Conservation (phyloP, 768 basidiomycete species). For the Mrakia gelida region DNA sequence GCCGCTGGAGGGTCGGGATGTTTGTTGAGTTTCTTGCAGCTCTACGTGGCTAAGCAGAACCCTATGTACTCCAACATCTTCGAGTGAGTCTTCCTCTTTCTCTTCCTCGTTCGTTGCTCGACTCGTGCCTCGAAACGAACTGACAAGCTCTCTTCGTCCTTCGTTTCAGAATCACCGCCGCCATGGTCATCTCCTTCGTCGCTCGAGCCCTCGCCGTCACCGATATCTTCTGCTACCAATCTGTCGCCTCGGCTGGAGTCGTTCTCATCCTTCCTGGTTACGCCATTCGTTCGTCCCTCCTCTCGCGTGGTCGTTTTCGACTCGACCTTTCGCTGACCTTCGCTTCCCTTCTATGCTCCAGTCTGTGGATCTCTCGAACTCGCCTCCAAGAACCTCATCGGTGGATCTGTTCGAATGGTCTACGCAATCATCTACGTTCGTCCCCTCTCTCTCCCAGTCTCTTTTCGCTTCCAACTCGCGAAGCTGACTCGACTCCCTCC, state of each 20-base stretch:
- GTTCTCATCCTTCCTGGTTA: slow-evolving; percentile 22
- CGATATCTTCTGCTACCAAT: slow-evolving; percentile 24
- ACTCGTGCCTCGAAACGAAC: not conserved
- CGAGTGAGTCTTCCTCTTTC: slow-evolving; percentile 57
- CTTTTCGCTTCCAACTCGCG: slow-evolving; percentile 46
- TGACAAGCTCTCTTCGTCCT: not conserved
- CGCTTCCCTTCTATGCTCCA: slow-evolving; percentile 56
- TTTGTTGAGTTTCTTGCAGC: slow-evolving; percentile 64
- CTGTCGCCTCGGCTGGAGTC: slow-evolving; percentile 5
- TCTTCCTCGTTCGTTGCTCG: not conserved
- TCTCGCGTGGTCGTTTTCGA: slow-evolving; percentile 5
- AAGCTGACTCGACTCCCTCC: not conserved
- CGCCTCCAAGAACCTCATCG: slow-evolving; percentile 14
- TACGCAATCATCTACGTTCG: slow-evolving; percentile 78
- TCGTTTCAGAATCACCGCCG: slow-evolving; percentile 1
- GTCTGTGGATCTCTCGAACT: slow-evolving; percentile 51
- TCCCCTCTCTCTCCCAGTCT: not conserved
- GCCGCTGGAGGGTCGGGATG: slow-evolving; percentile 54
- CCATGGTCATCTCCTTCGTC: slow-evolving; percentile 15
- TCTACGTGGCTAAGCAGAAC: slow-evolving; percentile 68
- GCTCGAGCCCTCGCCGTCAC: slow-evolving; percentile 13
- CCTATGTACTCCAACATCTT: slow-evolving; percentile 84
- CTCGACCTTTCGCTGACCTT: slow-evolving; percentile 28
- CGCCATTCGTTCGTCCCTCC: slow-evolving; percentile 2
- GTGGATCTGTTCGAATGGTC: slow-evolving; percentile 53